Evolutionary conservation across 768 basidiomycete genomes (phyloP), one percentile per base, ranked within the genome.

Genomic region (Clavaria fumosa): DNA sequence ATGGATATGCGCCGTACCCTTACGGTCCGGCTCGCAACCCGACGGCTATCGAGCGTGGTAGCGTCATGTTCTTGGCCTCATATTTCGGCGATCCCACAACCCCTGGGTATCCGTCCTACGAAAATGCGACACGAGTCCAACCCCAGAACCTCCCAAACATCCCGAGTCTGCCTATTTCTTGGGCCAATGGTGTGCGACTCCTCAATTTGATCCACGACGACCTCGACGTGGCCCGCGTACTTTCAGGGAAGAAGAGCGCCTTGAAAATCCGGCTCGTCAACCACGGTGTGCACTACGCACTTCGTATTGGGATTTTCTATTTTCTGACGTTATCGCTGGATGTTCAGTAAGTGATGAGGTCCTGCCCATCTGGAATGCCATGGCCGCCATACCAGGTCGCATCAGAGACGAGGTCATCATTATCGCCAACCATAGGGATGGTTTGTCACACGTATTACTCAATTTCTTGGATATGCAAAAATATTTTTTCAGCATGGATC

Each of bases 81-180:
- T 82, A 79, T 47, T 74, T 75, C 12, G 77, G 78, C 9, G 81
- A 84, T 50, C 84, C 89, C 2, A 76, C 81, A 0, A 96, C 93
- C 3, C 90, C 91, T 4, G 84, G 81, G 7, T 69, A 74, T 43
- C 91, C 93, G 34, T 65, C 91, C 1, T 96, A 96, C 54, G 69
- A 75, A 51, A 75, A 89, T 49, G 72, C 74, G 27, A 77, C 79
- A 9, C 69, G 82, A 34, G 60, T 43, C 9, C 66, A 70, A 14
- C 71, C 62, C 17, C 58, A 54, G 30, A 83, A 78, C 46, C 69
- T 79, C 24, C 82, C 84, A 2, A 54, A 51, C 12, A 88, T 89
- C 43, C 84, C 85, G 1, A 88, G 84, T 49, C 56, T 96, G n/a
- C 93, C 93, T 1, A 72, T 95, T 45, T 85, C 81, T 0, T 93